Percentiles rank a stretch among this genome's conserved stretches.
These are phyloP conservation scores for Zancudomyces culisetae DNA, from an alignment of 371 early-diverging fungal species.

Conservation along the genomic window DNA sequence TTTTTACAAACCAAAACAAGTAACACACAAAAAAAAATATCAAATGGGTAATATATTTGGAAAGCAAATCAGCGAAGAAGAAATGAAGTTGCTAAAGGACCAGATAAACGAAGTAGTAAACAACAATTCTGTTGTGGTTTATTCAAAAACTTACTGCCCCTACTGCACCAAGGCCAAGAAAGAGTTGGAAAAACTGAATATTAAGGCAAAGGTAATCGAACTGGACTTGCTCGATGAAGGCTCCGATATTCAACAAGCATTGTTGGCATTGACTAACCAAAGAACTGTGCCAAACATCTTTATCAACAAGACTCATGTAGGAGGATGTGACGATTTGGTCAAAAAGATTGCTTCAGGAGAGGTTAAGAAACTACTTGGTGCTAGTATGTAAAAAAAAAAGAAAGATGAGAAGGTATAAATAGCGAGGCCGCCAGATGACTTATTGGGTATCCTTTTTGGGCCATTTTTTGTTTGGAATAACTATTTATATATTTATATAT, in stretches of 20 bases:
- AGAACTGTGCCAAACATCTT: slow-evolving; percentile 83
- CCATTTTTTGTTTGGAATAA: too few species aligned
- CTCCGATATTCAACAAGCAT: slow-evolving; percentile 46
- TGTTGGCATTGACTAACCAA: slow-evolving; percentile 51
- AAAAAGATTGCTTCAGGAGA: slow-evolving; percentile 31
- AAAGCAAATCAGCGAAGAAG: too few species aligned
- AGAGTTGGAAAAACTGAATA: slow-evolving; percentile 6
- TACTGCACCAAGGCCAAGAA: slow-evolving; percentile 58
- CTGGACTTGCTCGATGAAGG: slow-evolving; percentile 35
- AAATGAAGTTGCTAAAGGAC: too few species aligned
- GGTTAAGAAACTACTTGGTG: slow-evolving; percentile 19
- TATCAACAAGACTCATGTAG: slow-evolving; percentile 55
- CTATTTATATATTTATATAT: too few species aligned
- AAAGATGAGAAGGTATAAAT: too few species aligned
- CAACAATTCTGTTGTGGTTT: slow-evolving; percentile 4
- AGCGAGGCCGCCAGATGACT: too few species aligned
- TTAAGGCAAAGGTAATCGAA: slow-evolving; percentile 10
- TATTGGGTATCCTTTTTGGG: too few species aligned
- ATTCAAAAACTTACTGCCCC: slow-evolving; percentile 35
- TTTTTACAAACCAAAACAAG: too few species aligned
- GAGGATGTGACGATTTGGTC: slow-evolving; percentile 63
- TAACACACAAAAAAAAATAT: too few species aligned
- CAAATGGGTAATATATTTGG: too few species aligned
- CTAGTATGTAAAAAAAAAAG: too few species aligned
- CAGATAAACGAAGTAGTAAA: too few species aligned